phyloP scores from a whole-genome alignment of 768 basidiomycete genomes.

The Pleurotus ostreatus region DNA sequence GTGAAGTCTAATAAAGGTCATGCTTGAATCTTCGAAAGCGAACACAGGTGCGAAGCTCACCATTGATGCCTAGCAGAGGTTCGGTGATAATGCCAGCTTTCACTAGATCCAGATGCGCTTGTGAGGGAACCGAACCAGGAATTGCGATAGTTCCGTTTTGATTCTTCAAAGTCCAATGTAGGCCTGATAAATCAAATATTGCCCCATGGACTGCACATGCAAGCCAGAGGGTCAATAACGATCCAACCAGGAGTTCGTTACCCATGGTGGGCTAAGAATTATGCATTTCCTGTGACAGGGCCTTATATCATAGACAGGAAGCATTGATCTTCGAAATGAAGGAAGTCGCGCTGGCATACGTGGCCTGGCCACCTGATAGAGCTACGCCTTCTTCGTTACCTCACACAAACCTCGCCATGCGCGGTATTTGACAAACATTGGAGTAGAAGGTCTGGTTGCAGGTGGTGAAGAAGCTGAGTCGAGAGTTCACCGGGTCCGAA shows the following conservation, averaged over 20 bases:
- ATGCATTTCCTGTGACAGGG: background rate
- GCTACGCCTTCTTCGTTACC: too few species aligned
- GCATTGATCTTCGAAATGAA: background rate
- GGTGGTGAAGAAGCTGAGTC: too few species aligned
- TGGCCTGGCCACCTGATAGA: background rate
- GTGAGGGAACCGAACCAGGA: slow-evolving; percentile 47
- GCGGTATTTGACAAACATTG: too few species aligned
- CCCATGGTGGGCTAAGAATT: background rate
- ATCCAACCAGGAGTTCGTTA: background rate
- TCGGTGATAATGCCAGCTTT: slow-evolving; percentile 51
- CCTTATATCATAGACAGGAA: background rate
- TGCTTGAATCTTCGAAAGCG: background rate
- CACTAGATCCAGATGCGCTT: slow-evolving; percentile 49
- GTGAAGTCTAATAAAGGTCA: slow-evolving; percentile 36
- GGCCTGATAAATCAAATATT: slow-evolving; percentile 38
- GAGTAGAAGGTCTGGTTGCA: too few species aligned
- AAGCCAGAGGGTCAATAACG: background rate
- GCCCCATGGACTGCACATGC: slow-evolving; percentile 13
- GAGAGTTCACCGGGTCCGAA: too few species aligned
- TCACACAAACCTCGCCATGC: too few species aligned
- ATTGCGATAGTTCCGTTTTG: slow-evolving; percentile 51
- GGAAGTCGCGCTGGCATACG: background rate
- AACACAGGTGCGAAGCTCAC: slow-evolving; percentile 18
- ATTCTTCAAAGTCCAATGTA: slow-evolving; percentile 51
- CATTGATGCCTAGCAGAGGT: slow-evolving; percentile 50